These are phyloP conservation scores for Phytophthora ohioensis DNA, from an alignment of 352 stramenopile genomes.

Conservation along the genomic window DNA sequence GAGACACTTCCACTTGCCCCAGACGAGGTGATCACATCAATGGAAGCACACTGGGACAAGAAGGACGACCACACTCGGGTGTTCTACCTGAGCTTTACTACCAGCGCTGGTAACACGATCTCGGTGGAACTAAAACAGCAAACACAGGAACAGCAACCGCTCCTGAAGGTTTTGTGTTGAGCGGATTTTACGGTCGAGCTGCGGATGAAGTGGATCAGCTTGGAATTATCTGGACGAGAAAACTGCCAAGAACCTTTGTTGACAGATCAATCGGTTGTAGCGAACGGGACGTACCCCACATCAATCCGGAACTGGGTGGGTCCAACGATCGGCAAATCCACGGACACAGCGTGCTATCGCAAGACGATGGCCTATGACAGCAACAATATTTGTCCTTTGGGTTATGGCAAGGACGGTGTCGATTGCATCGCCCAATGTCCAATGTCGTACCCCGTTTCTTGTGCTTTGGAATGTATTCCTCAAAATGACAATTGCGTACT, in stretches of 20 bases:
- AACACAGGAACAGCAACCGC: not conserved
- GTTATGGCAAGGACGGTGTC: not conserved
- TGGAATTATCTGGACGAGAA: not conserved
- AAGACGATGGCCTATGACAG: constrained; percentile 16
- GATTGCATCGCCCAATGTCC: not conserved
- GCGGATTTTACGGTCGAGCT: not conserved
- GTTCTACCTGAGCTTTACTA: not conserved
- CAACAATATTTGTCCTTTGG: not conserved
- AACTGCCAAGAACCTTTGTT: not conserved
- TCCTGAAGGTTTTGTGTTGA: not conserved
- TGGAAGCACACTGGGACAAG: not conserved
- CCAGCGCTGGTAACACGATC: not conserved
- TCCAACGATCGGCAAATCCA: constrained; percentile 19
- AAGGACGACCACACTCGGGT: not conserved
- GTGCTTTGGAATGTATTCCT: not conserved
- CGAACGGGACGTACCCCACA: constrained; percentile 24
- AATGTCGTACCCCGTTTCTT: not conserved
- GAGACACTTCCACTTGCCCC: not conserved
- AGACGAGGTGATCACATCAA: not conserved
- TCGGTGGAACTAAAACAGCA: not conserved
- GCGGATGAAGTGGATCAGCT: not conserved
- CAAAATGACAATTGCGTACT: not conserved
- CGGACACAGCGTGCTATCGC: constrained; percentile 35
- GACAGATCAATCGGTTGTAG: constrained; percentile 25
- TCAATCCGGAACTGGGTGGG: constrained; percentile 41